Percentiles rank a stretch among this genome's conserved stretches.
phyloP scores from a whole-genome alignment of 352 stramenopile species.

The Phytophthora rubi region DNA sequence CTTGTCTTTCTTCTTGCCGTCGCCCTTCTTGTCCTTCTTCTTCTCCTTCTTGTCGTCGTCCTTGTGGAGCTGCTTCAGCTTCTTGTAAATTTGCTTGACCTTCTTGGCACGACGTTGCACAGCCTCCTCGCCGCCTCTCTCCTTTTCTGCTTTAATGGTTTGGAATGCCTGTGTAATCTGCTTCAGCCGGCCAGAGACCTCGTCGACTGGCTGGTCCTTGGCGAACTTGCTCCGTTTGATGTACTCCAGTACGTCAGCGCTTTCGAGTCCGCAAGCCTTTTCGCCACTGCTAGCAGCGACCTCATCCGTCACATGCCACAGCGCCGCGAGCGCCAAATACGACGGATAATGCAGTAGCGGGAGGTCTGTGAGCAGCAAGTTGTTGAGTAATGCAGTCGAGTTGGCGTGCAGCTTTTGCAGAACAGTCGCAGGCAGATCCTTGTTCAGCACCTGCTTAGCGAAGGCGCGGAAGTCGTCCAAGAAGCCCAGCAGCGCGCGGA shows the following conservation, averaged over 20 bases:
- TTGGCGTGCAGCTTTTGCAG: conserved; percentile 85
- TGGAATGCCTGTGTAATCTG: conserved; percentile 45
- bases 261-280: conserved; percentile 42
- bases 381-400: conserved; percentile 74
- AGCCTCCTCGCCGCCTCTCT: conserved; percentile 42
- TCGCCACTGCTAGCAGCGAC: conserved; percentile 43
- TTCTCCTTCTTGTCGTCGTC: conserved; percentile 66
- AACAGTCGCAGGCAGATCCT: conserved; percentile 66
- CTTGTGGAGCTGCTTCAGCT: conserved; percentile 85
- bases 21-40: conserved; percentile 72
- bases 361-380: conserved; percentile 78
- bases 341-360: conserved; percentile 71
- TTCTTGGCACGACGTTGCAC: conserved; percentile 58
- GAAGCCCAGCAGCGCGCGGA: conserved; percentile 82
- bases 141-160: conserved; percentile 44
- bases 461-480: conserved; percentile 85
- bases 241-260: conserved; percentile 61
- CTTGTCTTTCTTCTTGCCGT: conserved; percentile 73
- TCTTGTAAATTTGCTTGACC: conserved; percentile 88
- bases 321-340: conserved; percentile 70
- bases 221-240: conserved; percentile 76
- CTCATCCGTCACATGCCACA: conserved; percentile 64
- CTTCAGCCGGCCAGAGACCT: conserved; percentile 43
- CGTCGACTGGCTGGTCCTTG: conserved; percentile 51
- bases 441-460: conserved; percentile 57